These are phyloP conservation scores for Nemania serpens DNA, from an alignment of 2,329 filamentous ascomycete species.

Conservation along the genomic window DNA sequence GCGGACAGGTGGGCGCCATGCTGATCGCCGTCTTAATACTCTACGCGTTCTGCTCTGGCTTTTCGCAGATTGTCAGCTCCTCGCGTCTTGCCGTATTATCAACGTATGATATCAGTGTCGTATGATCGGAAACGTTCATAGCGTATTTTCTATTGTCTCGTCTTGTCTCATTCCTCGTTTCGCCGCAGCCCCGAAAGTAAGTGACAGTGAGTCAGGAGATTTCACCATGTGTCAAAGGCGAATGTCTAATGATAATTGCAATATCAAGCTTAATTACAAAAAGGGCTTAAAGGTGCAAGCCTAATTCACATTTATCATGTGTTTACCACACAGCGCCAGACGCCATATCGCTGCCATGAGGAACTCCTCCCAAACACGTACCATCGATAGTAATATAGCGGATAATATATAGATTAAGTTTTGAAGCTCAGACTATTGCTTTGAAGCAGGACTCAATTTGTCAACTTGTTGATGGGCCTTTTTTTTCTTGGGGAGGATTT, in stretches of 20 bases:
- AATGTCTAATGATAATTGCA: background rate
- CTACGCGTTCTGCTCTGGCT: background rate
- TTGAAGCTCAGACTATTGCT: slow-evolving; percentile 12
- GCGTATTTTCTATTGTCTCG: too few species aligned
- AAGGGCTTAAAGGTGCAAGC: background rate
- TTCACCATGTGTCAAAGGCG: too few species aligned
- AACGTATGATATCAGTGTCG: too few species aligned
- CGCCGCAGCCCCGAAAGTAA: too few species aligned
- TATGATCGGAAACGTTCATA: too few species aligned
- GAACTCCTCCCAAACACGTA: background rate
- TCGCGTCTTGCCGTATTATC: too few species aligned
- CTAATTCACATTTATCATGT: background rate
- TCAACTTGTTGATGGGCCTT: slow-evolving; percentile 36
- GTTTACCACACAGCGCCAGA: background rate
- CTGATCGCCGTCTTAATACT: too few species aligned
- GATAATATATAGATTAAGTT: slow-evolving; percentile 10
- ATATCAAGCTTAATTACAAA: background rate
- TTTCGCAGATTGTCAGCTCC: too few species aligned
- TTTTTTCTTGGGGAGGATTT: slow-evolving; percentile 37
- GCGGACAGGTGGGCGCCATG: too few species aligned
- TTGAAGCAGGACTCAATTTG: slow-evolving; percentile 27
- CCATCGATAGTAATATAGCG: background rate
- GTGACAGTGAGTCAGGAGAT: background rate
- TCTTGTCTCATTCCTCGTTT: too few species aligned
- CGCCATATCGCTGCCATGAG: slow-evolving; percentile 14